Conservation (phyloP, 257 asterid genomes). For the Primulina huaijiensis region DNA sequence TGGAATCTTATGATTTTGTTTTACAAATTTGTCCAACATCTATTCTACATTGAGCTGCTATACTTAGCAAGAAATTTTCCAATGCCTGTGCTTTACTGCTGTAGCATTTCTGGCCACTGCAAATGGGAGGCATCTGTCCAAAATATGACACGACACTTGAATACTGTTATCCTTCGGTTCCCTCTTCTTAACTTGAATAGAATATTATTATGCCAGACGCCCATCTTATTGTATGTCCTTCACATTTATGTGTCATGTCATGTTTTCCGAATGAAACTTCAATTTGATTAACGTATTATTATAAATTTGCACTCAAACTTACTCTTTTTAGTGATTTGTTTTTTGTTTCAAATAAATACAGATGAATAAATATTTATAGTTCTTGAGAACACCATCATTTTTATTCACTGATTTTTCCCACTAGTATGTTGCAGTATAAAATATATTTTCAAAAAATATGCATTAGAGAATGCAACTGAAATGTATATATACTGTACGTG, state of each 20-base stretch:
- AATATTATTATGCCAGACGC: neutral
- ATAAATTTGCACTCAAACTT: neutral
- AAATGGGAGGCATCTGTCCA: neutral
- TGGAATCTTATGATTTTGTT: conserved; percentile 16
- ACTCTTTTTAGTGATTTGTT: too few relatives aligned
- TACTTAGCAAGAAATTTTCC: neutral
- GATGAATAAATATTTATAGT: too few relatives aligned
- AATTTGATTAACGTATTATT: too few relatives aligned
- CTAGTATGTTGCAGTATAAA: too few relatives aligned
- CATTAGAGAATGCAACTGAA: too few relatives aligned
- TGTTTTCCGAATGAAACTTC: neutral
- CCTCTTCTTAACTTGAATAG: neutral
- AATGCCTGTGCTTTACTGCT: conserved; percentile 18
- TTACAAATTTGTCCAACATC: neutral
- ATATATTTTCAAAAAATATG: too few relatives aligned
- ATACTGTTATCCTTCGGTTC: neutral
- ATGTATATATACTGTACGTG: too few relatives aligned
- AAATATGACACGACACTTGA: too few relatives aligned
- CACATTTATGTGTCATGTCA: neutral
- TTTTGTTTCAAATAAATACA: too few relatives aligned
- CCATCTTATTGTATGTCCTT: too few relatives aligned
- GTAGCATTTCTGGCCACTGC: neutral
- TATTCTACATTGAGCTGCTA: neutral
- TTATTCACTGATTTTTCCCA: too few relatives aligned
- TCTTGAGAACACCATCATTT: too few relatives aligned